These are phyloP conservation scores for Plantago coronopus DNA, from an alignment of 305 asterid genomes.

Conservation along the genomic window DNA sequence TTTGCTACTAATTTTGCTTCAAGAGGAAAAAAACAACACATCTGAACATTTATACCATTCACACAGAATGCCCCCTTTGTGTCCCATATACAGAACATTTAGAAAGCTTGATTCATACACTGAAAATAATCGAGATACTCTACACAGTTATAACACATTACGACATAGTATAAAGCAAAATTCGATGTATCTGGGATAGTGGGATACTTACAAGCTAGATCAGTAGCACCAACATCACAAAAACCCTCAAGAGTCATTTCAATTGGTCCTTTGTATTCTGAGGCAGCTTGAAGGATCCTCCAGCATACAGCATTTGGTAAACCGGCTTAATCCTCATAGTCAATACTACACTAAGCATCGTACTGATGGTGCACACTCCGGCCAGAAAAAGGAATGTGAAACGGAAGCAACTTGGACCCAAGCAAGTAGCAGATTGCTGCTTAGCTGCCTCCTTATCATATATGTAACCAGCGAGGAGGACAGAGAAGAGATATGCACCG, in stretches of 20 bases:
- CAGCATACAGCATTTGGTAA: slow-evolving; percentile 64
- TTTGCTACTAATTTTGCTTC: too few relatives aligned
- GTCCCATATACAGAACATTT: too few relatives aligned
- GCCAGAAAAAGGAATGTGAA: slow-evolving; percentile 56
- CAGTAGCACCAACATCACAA: slow-evolving; percentile 1
- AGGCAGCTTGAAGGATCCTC: slow-evolving; percentile 60
- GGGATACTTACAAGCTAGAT: slow-evolving; percentile 15
- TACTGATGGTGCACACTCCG: slow-evolving; percentile 48
- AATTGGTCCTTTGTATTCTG: slow-evolving; percentile 36
- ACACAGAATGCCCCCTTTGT: too few relatives aligned
- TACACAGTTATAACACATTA: not conserved
- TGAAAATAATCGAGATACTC: slow-evolving; percentile 5
- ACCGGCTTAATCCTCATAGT: slow-evolving; percentile 59
- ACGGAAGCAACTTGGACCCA: slow-evolving; percentile 64
- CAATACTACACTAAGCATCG: slow-evolving; percentile 44
- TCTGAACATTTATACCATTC: too few relatives aligned
- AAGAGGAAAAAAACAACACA: too few relatives aligned
- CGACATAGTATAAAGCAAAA: slow-evolving; percentile 2
- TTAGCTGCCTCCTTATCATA: slow-evolving; percentile 63
- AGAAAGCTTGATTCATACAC: not conserved
- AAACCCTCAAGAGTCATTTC: slow-evolving; percentile 4
- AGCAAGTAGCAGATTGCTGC: slow-evolving; percentile 50
- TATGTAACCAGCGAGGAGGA: slow-evolving; percentile 56
- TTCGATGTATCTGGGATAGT: not conserved
- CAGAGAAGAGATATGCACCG: slow-evolving; percentile 67